phyloP scores from a whole-genome alignment of 1,139 yeast species.

The Pneumocystis canis region DNA sequence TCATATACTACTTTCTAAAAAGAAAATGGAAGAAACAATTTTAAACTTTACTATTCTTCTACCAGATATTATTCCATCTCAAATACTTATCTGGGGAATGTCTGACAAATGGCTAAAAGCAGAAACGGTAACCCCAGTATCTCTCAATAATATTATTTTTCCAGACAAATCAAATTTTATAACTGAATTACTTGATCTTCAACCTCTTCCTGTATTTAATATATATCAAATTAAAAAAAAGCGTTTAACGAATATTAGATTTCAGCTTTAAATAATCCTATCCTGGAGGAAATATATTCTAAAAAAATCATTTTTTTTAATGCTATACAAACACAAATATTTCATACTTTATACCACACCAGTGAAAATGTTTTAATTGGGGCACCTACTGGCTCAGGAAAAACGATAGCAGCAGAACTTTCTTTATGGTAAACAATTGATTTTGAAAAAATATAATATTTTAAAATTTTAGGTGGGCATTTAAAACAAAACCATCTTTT shows the following conservation, averaged over 20 bases:
- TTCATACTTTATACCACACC: slow-evolving; percentile 72
- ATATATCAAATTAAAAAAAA: neutral
- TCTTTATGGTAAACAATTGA: slow-evolving; percentile 85
- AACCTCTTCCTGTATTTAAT: slow-evolving; percentile 51
- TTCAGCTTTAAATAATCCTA: slow-evolving; percentile 56
- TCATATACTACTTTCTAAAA: slow-evolving; percentile 51
- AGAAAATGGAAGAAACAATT: slow-evolving; percentile 46
- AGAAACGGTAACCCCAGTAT: slow-evolving; percentile 60
- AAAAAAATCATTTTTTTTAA: slow-evolving; percentile 70
- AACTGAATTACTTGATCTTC: slow-evolving; percentile 62
- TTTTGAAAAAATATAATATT: neutral
- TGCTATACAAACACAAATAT: slow-evolving; percentile 97
- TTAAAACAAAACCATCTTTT: slow-evolving; percentile 16
- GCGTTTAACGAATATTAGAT: slow-evolving; percentile 19
- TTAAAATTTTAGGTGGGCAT: slow-evolving; percentile 13
- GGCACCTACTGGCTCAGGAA: slow-evolving; percentile 98
- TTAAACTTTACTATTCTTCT: slow-evolving; percentile 88
- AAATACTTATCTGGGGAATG: slow-evolving; percentile 59
- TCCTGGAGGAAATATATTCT: slow-evolving; percentile 53
- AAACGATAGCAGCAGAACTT: slow-evolving; percentile 89
- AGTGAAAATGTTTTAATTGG: slow-evolving; percentile 80
- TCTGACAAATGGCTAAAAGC: slow-evolving; percentile 88
- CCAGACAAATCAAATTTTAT: slow-evolving; percentile 79
- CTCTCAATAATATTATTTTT: slow-evolving; percentile 77
- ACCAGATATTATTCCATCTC: slow-evolving; percentile 77